Base-by-base conservation (phyloP, 176 grass and related monocot species). In the Oryza meyeriana region DNA sequence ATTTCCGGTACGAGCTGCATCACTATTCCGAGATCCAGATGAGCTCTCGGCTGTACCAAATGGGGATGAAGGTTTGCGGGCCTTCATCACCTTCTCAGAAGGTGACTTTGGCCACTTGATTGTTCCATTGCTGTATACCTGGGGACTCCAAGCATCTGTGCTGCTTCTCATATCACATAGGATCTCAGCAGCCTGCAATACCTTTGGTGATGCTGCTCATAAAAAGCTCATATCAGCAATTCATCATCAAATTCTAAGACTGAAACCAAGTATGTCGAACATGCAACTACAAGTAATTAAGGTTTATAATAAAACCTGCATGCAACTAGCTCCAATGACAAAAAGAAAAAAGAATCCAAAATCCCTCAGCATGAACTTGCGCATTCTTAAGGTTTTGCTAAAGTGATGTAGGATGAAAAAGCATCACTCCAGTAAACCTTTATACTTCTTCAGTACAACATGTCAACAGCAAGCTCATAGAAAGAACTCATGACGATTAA, bases 61-160 rank as follows among this genome's bases (percentile, higher is more conserved):
- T 12, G 70, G 81, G 50, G 90, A 86, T 77, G 91, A 85, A 26
- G 88, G 81, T n/a, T 95, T 95, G 40, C 69, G 80, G 45, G 89
- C 82, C 78, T 99, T 99, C 85, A 88, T 81, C 12, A 79, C 80
- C 91, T 93, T 88, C 86, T 95, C 85, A 13, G 85, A 88, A 73
- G 93, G 84, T 79, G 89, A 87, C 81, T 92, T 92, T 26, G 93
- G 72, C 85, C 79, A 88, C 80, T 93, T 90, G 34, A 88, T 87
- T 81, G 86, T 71, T 50, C 89, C 89, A n/a, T 85, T 68, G 63
- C 75, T 79, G 73, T 78, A 79, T 66, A 76, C 88, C 59, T 86
- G 90, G 26, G 69, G 48, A 74, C 22, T 87, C 47, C 82, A 87
- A 30, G 59, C 61, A 67, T 81, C 85, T 3, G 80, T 75, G 65